Evolutionary conservation across 2,329 filamentous ascomycete species (phyloP).

Genomic region (Trichocomaceae sp.): DNA sequence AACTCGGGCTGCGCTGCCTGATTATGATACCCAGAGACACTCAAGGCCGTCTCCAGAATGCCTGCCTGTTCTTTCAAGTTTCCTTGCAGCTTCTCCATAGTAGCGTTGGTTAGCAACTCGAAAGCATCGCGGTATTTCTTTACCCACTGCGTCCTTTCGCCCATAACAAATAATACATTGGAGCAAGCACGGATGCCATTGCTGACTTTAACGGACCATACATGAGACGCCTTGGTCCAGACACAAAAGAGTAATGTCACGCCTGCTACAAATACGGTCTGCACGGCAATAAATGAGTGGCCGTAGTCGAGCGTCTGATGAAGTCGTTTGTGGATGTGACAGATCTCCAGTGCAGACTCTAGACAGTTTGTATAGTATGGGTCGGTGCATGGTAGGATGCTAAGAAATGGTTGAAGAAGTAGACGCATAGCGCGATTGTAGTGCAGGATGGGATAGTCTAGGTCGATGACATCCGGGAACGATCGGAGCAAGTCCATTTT

Average conservation of each 20-base stretch:
- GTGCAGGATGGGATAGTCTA: constrained; percentile 44
- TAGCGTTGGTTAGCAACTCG: constrained; percentile 41
- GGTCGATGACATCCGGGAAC: constrained; percentile 29
- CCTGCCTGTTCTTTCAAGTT: constrained; percentile 27
- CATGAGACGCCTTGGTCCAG: constrained; percentile 38
- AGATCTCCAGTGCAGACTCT: constrained; percentile 30
- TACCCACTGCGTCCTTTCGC: constrained; percentile 43
- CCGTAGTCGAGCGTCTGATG: constrained; percentile 34
- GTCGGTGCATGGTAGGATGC: constrained; percentile 40
- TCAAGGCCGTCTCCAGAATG: constrained; percentile 36
- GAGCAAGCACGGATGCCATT: constrained; percentile 47
- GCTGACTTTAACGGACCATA: constrained; percentile 44
- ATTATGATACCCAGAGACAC: constrained; percentile 24
- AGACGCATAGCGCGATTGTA: constrained; percentile 46
- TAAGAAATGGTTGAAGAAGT: constrained; percentile 46
- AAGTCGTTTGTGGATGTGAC: constrained; percentile 32
- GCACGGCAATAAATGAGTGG: constrained; percentile 33
- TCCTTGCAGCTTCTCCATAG: constrained; percentile 41
- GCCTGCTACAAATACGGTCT: constrained; percentile 33
- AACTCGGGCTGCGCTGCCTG: not conserved
- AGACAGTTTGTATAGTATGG: constrained; percentile 41
- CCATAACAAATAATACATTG: constrained; percentile 45
- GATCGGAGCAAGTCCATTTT: constrained; percentile 31
- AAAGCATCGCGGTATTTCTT: constrained; percentile 45
- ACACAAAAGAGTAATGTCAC: constrained; percentile 33